These are phyloP conservation scores for Tolypocladium ophioglossoides DNA, from an alignment of 2,329 filamentous ascomycete species.

Conservation along the genomic window DNA sequence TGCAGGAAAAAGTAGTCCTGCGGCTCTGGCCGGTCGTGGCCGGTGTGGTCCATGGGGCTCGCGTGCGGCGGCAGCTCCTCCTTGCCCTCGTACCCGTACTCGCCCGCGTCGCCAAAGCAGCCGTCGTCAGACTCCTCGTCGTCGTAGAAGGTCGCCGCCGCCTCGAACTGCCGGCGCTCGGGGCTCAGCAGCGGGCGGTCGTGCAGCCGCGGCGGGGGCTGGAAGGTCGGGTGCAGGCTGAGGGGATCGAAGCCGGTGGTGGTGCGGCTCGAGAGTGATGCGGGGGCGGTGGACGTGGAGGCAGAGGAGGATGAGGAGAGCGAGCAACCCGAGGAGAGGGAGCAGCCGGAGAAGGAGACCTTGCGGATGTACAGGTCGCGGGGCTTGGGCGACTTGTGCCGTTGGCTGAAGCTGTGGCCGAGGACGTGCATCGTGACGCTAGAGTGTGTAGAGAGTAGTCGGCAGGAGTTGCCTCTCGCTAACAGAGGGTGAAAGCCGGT, in stretches of 20 bases:
- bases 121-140: slow-evolving; percentile 14
- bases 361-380: slow-evolving; percentile 29
- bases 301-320: slow-evolving; percentile 17
- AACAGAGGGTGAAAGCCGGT: background rate
- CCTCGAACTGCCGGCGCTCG: slow-evolving; percentile 10
- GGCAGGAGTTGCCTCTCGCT: background rate
- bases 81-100: slow-evolving; percentile 7
- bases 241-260: slow-evolving; percentile 21
- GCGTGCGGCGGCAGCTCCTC: slow-evolving; percentile 20
- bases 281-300: slow-evolving; percentile 15
- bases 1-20: slow-evolving; percentile 23
- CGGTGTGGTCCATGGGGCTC: slow-evolving; percentile 13
- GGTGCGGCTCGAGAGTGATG: slow-evolving; percentile 14
- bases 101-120: slow-evolving; percentile 13
- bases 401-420: slow-evolving; percentile 23
- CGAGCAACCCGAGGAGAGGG: slow-evolving; percentile 25
- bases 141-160: slow-evolving; percentile 16
- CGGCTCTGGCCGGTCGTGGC: slow-evolving; percentile 12
- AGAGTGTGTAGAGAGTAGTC: background rate
- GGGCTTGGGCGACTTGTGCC: slow-evolving; percentile 23
- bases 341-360: slow-evolving; percentile 29
- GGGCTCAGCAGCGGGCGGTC: slow-evolving; percentile 21
- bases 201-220: slow-evolving; percentile 25
- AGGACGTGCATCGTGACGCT: slow-evolving; percentile 23
- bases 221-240: slow-evolving; percentile 21